Evolutionary conservation across 441 rosid genomes (phyloP), one percentile per base, ranked within the genome.

Genomic region (Pelargonium myrrhifolium): DNA sequence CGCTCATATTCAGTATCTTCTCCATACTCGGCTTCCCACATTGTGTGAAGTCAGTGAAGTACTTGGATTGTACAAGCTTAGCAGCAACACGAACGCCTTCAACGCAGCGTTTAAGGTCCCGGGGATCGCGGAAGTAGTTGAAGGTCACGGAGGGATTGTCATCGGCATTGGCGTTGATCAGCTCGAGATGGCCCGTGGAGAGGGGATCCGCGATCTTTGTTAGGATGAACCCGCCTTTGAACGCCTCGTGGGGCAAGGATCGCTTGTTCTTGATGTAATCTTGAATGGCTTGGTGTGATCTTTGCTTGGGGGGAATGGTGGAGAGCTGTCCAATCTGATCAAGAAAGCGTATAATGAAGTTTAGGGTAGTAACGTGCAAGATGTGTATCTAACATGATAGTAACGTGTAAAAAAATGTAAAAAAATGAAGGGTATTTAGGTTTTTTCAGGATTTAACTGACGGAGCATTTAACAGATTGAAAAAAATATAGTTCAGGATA

Each of bases 221-320:
- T 17, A 94, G 78, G 71, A 89, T 87, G 86, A 93, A 91, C 6
- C 99, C 97, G 78, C 99, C 99, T 17, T 74, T 82, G 83, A 93
- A 93, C 68, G 90, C 89, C 74, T 93, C 99, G 6, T 69, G 83
- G 60, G 95, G 93, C 24, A 86, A 65, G 63, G 77, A 77, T 68
- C 72, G 83, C 76, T 89, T 93, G 71, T 85, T 79, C 56, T 55
- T 64, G 9, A 75, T 47, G 85, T 79, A 87, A 18, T 84, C 89
- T 74, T 72, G 84, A 31, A 85, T 68, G 12, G 87, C 92, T 68
- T 88, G 89, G 2, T 71, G 81, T 68, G 86, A 79, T 71, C 96
- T 87, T 80, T 91, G 81, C 79, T 85, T 88, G 3, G 86, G 80
- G 67, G 95, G 95, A 65, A 78, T 77, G 2, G 96, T 89, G 9